Conservation (phyloP, 106 monocot species). For the Acorus calamus region DNA sequence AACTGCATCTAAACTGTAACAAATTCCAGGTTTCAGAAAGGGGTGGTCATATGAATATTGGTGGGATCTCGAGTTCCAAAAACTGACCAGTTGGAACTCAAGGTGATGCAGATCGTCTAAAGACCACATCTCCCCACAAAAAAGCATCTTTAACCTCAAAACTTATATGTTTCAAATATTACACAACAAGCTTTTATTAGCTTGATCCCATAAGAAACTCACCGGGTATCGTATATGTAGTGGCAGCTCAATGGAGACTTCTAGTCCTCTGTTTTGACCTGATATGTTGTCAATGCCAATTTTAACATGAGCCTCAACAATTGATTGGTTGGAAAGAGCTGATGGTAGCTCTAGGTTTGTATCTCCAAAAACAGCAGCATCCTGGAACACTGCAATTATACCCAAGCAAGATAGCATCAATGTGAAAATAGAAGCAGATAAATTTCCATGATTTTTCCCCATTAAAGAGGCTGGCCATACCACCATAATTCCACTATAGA, state of each 20-base stretch:
- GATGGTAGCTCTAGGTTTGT: conserved; percentile 81
- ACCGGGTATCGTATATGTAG: conserved; percentile 95
- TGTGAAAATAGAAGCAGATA: neutral
- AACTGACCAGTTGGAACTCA: no score
- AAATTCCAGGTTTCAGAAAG: no score
- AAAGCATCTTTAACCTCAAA: neutral
- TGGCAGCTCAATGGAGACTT: conserved; percentile 47
- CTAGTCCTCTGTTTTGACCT: conserved; percentile 1
- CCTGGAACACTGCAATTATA: conserved; percentile 40
- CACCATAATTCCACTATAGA: no score
- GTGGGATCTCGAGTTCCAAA: no score
- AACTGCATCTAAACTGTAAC: no score
- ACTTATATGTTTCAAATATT: neutral
- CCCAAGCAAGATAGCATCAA: neutral
- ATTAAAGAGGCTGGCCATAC: neutral
- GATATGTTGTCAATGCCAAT: neutral
- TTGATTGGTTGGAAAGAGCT: conserved; percentile 65
- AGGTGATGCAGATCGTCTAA: no score
- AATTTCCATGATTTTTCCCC: neutral
- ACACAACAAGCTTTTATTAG: neutral
- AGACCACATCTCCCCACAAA: neutral
- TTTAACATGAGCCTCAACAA: conserved; percentile 64
- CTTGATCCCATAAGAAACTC: conserved; percentile 7
- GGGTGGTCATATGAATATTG: no score
- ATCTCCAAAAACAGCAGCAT: conserved; percentile 80